These are phyloP conservation scores for Nevesoporus exiguus DNA, from an alignment of 768 basidiomycete species.

Conservation along the genomic window DNA sequence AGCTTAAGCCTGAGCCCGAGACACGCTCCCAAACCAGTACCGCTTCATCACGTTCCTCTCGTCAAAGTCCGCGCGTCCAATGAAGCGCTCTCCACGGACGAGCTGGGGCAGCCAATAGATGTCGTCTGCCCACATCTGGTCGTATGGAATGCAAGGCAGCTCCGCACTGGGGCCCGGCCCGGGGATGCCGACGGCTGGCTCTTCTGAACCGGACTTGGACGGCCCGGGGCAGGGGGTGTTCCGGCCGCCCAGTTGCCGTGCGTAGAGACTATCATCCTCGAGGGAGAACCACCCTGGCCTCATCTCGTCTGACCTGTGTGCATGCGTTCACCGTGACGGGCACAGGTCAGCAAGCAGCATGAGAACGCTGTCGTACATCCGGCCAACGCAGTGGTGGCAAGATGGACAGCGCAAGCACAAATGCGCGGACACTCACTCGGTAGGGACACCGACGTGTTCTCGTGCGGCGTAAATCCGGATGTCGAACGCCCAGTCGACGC, in stretches of 20 bases:
- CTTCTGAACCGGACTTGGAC: too few relatives aligned
- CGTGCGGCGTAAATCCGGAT: conserved; percentile 71
- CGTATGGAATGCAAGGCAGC: conserved; percentile 55
- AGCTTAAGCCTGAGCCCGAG: not conserved
- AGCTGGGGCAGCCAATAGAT: conserved; percentile 67
- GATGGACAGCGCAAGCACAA: too few relatives aligned
- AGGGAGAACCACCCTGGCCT: conserved; percentile 72
- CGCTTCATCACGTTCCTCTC: conserved; percentile 78
- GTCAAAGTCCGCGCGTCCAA: conserved; percentile 58
- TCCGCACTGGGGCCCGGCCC: not conserved
- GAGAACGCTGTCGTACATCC: not conserved
- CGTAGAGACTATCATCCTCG: conserved; percentile 21
- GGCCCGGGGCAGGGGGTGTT: too few relatives aligned
- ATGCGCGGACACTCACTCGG: conserved; percentile 55
- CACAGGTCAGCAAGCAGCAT: not conserved
- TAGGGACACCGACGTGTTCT: conserved; percentile 54
- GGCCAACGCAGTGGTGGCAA: too few relatives aligned
- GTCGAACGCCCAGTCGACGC: conserved; percentile 57
- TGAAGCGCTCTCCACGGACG: conserved; percentile 37
- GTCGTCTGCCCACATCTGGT: conserved; percentile 60
- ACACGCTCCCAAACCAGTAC: conserved; percentile 68
- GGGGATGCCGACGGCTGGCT: not conserved
- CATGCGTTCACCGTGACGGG: too few relatives aligned
- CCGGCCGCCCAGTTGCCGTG: not conserved
- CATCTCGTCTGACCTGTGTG: conserved; percentile 81